Evolutionary conservation across 345 rosid species (phyloP), one percentile per base, ranked within the genome.

Genomic region (Salix udensis): DNA sequence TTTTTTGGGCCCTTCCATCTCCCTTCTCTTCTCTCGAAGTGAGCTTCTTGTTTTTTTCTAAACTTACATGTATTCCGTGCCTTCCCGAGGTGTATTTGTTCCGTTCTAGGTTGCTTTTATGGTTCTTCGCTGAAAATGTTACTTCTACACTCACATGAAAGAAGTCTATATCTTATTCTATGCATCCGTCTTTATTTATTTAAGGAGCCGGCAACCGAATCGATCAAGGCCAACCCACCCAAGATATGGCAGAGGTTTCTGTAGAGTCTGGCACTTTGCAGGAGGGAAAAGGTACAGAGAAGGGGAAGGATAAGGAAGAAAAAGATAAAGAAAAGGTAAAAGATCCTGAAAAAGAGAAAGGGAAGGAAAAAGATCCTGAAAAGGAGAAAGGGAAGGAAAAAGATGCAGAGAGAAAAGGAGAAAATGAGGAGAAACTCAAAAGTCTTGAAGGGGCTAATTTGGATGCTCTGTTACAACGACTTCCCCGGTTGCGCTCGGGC

Each of bases 381-480:
- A 28, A 28, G 30, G 30, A 28, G 30, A 28, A 28, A 28, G 30
- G 30, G 30, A 28, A 28, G 30, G 30, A 28, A 28, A 28, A 28
- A 28, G 30, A 28, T 28, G 30, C 30, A 28, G 30, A 28, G 30
- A 28, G 30, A 28, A 28, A 28, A 28, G 30, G 30, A 28, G 30
- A 28, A 28, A 28, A 28, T 28, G 30, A 92, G 87, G 98, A 96
- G 80, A 93, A 92, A 83, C 89, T 87, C 70, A 96, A 91, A 89
- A 89, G 90, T 74, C 80, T 87, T 74, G 99, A 96, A 80, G 98
- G 94, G 76, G 84, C 98, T 70, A 96, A 84, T 87, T 84, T 96
- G 84, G 99, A 96, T 87, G 91, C 98, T 78, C 79, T 96, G 71
- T 77, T 94, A 85, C 99, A 91, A 83, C 88, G 99, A 85, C 98